Conservation (phyloP, 306 rosid species). For the Delonix regia region DNA sequence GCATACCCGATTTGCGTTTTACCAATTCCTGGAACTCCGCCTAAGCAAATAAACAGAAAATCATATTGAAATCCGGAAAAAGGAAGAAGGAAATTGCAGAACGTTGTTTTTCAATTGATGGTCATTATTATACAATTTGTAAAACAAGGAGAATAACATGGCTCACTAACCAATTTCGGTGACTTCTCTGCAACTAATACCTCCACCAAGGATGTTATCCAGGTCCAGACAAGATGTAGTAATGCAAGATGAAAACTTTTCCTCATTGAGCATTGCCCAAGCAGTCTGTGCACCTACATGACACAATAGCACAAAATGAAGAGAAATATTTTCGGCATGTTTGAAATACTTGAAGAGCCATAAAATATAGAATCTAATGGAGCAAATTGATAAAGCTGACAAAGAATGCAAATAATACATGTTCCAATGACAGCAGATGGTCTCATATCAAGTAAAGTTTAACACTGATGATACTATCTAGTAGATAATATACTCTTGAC, state of each 20-base stretch:
- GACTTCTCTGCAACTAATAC: conserved; percentile 85
- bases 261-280: conserved; percentile 90
- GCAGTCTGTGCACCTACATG: conserved; percentile 82
- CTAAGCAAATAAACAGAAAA: conserved; percentile 45
- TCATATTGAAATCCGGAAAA: conserved; percentile 14
- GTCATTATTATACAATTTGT: neutral
- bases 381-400: neutral
- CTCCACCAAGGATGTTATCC: conserved; percentile 88
- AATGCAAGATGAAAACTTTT: conserved; percentile 57
- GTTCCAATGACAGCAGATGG: conserved; percentile 4
- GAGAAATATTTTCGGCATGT: neutral
- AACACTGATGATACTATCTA: neutral
- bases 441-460: neutral
- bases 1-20: conserved; percentile 95
- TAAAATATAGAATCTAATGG: neutral
- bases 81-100: conserved; percentile 22
- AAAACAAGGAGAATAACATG: neutral
- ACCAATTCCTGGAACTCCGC: conserved; percentile 97
- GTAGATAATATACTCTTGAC: neutral
- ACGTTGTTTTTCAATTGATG: conserved; percentile 6
- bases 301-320: conserved; percentile 11
- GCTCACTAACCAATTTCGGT: conserved; percentile 81
- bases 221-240: conserved; percentile 81
- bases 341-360: neutral
- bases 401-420: neutral